A percentile compares a stretch with the other conserved stretches of the same genome.
Conservation (phyloP, 2,329 filamentous ascomycete genomes). For the Arthrobotrys sinensis region DNA sequence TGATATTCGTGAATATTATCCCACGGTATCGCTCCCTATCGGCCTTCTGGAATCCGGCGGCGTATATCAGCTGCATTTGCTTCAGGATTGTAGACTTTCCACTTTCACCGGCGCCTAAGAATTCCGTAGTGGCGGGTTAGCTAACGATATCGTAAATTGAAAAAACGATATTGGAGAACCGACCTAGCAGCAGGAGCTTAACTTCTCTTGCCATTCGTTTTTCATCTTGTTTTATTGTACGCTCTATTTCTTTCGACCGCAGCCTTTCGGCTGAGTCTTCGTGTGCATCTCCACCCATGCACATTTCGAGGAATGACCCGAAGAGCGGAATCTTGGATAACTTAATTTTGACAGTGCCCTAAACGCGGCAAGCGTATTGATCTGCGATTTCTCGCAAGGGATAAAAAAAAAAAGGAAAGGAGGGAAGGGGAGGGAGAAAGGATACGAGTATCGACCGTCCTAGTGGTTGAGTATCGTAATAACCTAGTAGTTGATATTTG, state of each 20-base stretch:
- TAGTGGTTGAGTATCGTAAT: not conserved
- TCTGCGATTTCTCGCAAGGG: conserved; percentile 55
- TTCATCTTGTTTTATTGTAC: conserved; percentile 86
- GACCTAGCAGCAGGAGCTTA: conserved; percentile 93
- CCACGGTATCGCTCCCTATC: conserved; percentile 95
- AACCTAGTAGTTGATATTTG: not conserved
- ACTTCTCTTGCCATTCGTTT: conserved; percentile 89
- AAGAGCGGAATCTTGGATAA: conserved; percentile 61
- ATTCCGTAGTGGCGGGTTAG: conserved; percentile 64
- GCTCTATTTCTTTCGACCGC: conserved; percentile 85
- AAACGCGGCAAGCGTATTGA: conserved; percentile 60
- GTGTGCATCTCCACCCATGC: conserved; percentile 73
- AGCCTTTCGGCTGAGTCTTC: conserved; percentile 68
- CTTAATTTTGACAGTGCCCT: conserved; percentile 61
- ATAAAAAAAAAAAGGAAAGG: not conserved
- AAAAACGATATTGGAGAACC: not conserved
- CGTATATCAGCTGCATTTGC: conserved; percentile 98
- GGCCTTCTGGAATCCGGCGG: conserved; percentile 87
- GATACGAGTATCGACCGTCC: not conserved
- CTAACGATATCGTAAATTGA: not conserved
- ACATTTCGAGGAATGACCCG: conserved; percentile 71
- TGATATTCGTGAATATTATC: conserved; percentile 94
- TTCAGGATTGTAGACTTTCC: conserved; percentile 98
- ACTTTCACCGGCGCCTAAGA: conserved; percentile 90
- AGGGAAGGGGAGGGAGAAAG: conserved; percentile 1